Evolutionary conservation across 306 rosid species (phyloP), one percentile per base, ranked within the genome.

Genomic region (Trichosanthes cucumerina): DNA sequence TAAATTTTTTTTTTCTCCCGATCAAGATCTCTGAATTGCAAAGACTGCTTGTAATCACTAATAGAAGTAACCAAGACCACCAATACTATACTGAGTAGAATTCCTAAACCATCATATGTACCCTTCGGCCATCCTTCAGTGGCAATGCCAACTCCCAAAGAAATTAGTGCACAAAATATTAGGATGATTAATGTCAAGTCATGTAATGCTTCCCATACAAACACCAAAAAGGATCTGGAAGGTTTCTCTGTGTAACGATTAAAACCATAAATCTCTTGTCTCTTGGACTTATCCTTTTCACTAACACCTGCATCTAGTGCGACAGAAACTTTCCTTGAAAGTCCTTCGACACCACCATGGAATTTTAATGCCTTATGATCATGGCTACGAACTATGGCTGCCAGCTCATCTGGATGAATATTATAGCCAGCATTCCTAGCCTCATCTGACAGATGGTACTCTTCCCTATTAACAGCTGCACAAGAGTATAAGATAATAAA

Each of bases 51-150:
- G 85, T 90, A 95, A 84, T 95, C 98, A 86, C 97, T 92, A 21
- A 84, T 88, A 65, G 98, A 93, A 9, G 98, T 95, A 78, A 92
- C 98, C 80, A 85, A 74, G 76, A 95, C 97, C 26, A 95, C 97
- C 86, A 95, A 86, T 41, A 87, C 33, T 68, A 95, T 44, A 85
- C 99, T 91, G 38, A 95, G 73, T 84, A 95, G 21, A 86, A 95
- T 95, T 79, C 99, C 99, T 47, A 90, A 71, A 53, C 99, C 99
- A 85, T 95, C 99, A 82, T 92, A 92, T 26, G 81, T 78, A 33
- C 99, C 99, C 82, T 79, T 86, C 34, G 99, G 99, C 93, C 91
- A 92, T 59, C 99, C 99, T 86, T 95, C 97, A 24, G 99, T 95
- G 81, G 93, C 85, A 73, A 92, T 57, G 60, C 99, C 99, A 34